Base-by-base conservation (phyloP, 306 rosid genomes). In the Argentina anserina region DNA sequence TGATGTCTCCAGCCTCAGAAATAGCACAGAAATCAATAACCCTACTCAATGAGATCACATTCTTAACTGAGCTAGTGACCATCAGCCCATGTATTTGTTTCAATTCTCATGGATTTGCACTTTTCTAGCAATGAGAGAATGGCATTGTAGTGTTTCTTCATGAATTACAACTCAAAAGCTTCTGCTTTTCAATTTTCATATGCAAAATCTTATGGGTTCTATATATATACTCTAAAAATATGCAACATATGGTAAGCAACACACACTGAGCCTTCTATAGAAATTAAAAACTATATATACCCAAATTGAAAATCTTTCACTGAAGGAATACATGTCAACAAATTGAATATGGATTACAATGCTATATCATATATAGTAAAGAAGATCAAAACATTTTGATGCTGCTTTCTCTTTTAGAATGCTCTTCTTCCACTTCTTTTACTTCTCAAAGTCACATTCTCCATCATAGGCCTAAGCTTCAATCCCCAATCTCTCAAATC, bases 1-100 rank as follows among this genome's bases (percentile, higher is more conserved):
- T 45, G 72, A 90, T 75, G 78, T 87, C 88, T 59, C 91, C 90
- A 45, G 64, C 73, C 37, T 88, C 52, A 8, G 82, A 74, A 82
- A 82, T 85, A 2, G 84, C 72, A 28, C 91, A 90, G 41, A 92
- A 86, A 41, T 92, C 90, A 78, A 92, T 75, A 39, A 92, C 67
- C 74, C 78, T 92, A 72, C 96, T 92, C 65, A 86, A 43, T 15
- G 90, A 88, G 67, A 92, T 80, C 33, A 75, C 76, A 55, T 78
- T 76, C 46, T 56, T 85, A 4, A 82, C 76, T 65, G 94, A 80
- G 47, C 75, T 75, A 37, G 89, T 85, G 70, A 91, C 37, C 82
- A 87, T 81, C 67, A 77, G 45, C 12, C 85, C 87, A 41, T 83
- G 91, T 73, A 90, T 50, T 26, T 25, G 83, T 72, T 87, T 90